Conservation (phyloP, 2,329 filamentous ascomycete species). For the Rhinocladiella similis region DNA sequence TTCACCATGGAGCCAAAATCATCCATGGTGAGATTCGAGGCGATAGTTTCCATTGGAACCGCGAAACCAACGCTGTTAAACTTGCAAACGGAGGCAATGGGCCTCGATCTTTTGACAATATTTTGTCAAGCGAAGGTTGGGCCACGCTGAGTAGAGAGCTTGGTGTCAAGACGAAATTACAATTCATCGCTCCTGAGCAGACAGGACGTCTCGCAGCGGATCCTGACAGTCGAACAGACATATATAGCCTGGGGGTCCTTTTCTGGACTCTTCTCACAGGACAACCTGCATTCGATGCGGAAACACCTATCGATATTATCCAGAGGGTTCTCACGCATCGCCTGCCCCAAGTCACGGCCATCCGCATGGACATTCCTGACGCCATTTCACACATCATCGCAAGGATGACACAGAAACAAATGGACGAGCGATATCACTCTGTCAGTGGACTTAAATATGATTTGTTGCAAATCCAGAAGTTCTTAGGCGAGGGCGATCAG, state of each 20-base stretch:
- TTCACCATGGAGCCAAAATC: conserved; percentile 85
- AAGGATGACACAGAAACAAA: conserved; percentile 87
- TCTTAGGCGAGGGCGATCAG: conserved; percentile 73
- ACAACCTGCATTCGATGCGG: conserved; percentile 75
- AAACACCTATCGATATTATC: conserved; percentile 82
- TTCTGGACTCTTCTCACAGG: conserved; percentile 86
- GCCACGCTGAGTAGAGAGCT: conserved; percentile 76
- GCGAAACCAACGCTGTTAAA: conserved; percentile 69
- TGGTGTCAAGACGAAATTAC: conserved; percentile 83
- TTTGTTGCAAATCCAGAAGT: conserved; percentile 69
- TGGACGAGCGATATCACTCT: conserved; percentile 85
- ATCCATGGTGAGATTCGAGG: conserved; percentile 89
- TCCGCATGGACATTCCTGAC: conserved; percentile 81
- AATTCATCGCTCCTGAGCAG: conserved; percentile 92
- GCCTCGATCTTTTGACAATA: conserved; percentile 84
- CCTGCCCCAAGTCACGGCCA: conserved; percentile 72
- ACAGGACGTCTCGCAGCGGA: conserved; percentile 90
- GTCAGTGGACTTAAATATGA: conserved; percentile 84
- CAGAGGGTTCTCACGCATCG: conserved; percentile 81
- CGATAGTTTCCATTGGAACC: conserved; percentile 86
- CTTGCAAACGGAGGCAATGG: conserved; percentile 85
- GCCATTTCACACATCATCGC: conserved; percentile 80
- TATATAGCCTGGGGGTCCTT: conserved; percentile 85
- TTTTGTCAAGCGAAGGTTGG: conserved; percentile 82
- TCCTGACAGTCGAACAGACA: conserved; percentile 87